Evolutionary conservation across 176 grass and related monocot genomes (phyloP).

Genomic region (maize (Zea mays)): DNA sequence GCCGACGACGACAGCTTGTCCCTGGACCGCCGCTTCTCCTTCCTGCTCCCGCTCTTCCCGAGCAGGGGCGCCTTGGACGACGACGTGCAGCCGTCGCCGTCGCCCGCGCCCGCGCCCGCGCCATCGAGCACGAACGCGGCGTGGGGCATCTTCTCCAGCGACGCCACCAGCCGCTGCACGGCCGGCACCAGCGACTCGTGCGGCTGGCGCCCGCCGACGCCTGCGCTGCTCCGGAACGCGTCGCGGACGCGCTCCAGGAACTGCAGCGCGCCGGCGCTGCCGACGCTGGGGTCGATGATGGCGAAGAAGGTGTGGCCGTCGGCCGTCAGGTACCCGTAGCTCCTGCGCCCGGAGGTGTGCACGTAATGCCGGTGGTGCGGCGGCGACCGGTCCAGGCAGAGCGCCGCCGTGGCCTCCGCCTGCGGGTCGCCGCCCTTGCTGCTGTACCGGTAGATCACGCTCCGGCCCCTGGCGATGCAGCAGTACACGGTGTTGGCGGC

Average conservation of each 20-base stretch:
- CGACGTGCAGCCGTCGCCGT: constrained; percentile 30
- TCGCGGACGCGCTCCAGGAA: constrained; percentile 68
- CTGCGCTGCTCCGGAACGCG: constrained; percentile 33
- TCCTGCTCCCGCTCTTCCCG: constrained; percentile 55
- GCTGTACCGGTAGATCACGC: constrained; percentile 67
- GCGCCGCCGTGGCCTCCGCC: constrained; percentile 48
- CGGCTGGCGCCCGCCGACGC: constrained; percentile 17
- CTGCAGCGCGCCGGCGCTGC: constrained; percentile 60
- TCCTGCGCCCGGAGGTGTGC: constrained; percentile 60
- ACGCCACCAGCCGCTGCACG: constrained; percentile 68
- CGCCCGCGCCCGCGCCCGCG: neutral
- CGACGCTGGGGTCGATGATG: constrained; percentile 77
- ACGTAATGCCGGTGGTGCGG: constrained; percentile 65
- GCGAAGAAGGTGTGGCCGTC: constrained; percentile 81
- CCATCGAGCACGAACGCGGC: constrained; percentile 42
- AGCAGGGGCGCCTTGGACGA: constrained; percentile 75
- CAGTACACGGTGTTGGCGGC: constrained; percentile 85
- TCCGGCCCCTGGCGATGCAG: constrained; percentile 67
- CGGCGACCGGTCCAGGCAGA: constrained; percentile 67
- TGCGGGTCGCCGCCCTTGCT: constrained; percentile 38
- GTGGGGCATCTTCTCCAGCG: constrained; percentile 82
- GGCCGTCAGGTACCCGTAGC: constrained; percentile 60
- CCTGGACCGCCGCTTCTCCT: constrained; percentile 64
- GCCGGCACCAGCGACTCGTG: constrained; percentile 61
- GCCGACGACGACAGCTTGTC: constrained; percentile 23